These are phyloP conservation scores for Laetiporus sulphureus DNA, from an alignment of 1,284 basidiomycete genomes.

Conservation along the genomic window DNA sequence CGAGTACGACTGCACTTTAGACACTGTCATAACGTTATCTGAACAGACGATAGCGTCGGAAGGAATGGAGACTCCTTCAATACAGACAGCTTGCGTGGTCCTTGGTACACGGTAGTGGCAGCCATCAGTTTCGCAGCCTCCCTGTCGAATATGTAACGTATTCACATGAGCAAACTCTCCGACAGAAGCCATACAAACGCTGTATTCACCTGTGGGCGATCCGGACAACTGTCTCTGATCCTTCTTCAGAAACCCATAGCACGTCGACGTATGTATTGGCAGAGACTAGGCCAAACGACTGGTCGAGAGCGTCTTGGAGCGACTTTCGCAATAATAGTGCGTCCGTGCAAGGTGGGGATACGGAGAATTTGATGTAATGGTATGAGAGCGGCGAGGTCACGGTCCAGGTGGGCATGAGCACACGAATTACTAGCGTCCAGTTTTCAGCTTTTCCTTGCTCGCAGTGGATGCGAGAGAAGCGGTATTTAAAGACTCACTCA, in stretches of 20 bases:
- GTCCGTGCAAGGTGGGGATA: conserved; percentile 30
- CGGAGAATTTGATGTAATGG: conserved; percentile 34
- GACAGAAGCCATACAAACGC: background rate
- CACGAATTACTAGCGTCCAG: too few species aligned
- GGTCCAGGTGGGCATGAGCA: too few species aligned
- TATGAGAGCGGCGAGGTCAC: conserved; percentile 15
- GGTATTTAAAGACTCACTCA: too few species aligned
- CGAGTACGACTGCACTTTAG: too few species aligned
- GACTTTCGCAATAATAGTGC: conserved; percentile 33
- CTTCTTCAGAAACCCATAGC: conserved; percentile 30
- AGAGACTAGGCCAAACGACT: conserved; percentile 34
- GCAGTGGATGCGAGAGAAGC: too few species aligned
- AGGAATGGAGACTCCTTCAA: conserved; percentile 36
- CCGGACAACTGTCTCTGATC: conserved; percentile 31
- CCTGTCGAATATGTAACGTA: conserved; percentile 17
- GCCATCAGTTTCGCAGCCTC: conserved; percentile 35
- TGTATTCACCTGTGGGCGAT: conserved; percentile 23
- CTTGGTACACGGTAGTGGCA: conserved; percentile 27
- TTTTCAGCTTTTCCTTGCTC: too few species aligned
- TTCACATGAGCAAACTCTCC: background rate
- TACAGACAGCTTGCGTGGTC: conserved; percentile 25
- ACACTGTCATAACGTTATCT: too few species aligned
- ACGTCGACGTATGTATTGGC: conserved; percentile 37
- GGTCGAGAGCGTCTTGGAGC: conserved; percentile 36
- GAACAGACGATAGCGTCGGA: conserved; percentile 28